Conservation (phyloP, 352 stramenopile species). For the Phytophthora tubulina region DNA sequence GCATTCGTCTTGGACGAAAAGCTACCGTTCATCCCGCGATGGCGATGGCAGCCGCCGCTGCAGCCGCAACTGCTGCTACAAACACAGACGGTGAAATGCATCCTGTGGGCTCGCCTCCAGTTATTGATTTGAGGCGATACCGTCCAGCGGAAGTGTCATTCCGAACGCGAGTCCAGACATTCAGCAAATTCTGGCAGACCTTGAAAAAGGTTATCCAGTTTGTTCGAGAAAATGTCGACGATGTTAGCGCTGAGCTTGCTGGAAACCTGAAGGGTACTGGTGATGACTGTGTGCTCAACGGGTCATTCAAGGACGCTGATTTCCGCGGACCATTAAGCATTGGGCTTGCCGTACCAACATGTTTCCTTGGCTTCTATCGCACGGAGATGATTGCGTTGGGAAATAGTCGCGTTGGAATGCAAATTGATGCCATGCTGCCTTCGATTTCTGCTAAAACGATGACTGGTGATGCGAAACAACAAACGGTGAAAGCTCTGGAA, state of each 20-base stretch:
- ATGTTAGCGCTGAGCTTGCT: conserved; percentile 58
- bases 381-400: conserved; percentile 59
- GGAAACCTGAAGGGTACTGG: conserved; percentile 62
- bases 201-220: conserved; percentile 66
- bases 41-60: conserved; percentile 32
- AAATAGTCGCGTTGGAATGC: conserved; percentile 56
- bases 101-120: conserved; percentile 30
- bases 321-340: conserved; percentile 65
- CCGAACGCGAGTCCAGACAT: conserved; percentile 56
- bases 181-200: conserved; percentile 66
- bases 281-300: conserved; percentile 60
- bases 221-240: conserved; percentile 66
- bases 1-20: conserved; percentile 80
- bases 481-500: conserved; percentile 39
- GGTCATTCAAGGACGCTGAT: conserved; percentile 71
- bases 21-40: conserved; percentile 46
- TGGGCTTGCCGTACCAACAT: conserved; percentile 52
- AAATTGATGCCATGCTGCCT: conserved; percentile 68
- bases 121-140: conserved; percentile 57
- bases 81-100: conserved; percentile 29
- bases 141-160: conserved; percentile 58
- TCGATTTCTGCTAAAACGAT: conserved; percentile 10
- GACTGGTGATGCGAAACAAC: conserved; percentile 12
- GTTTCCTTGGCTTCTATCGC: conserved; percentile 70
- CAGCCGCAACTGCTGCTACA: conserved; percentile 33